phyloP scores from a whole-genome alignment of 441 rosid genomes.

The Erysimum cheiri region DNA sequence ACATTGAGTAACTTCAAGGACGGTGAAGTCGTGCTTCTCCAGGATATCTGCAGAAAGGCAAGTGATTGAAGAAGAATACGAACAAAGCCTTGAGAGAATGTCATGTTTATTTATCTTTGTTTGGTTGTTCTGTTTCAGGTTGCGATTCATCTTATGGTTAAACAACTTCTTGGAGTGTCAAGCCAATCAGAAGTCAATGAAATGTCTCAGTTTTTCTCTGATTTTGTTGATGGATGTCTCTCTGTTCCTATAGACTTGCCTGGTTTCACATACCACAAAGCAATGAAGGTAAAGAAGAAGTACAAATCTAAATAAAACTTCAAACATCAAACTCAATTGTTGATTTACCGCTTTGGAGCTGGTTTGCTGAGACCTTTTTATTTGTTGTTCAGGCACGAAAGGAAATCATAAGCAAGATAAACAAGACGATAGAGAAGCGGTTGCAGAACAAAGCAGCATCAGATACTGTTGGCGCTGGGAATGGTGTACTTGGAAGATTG shows the following conservation, averaged over 20 bases:
- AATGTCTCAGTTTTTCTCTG: slow-evolving; percentile 76
- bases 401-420: slow-evolving; percentile 68
- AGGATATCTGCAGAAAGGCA: slow-evolving; percentile 87
- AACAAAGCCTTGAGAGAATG: too few species aligned
- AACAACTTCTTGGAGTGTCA: slow-evolving; percentile 71
- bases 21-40: slow-evolving; percentile 64
- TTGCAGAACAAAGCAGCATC: slow-evolving; percentile 35
- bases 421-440: slow-evolving; percentile 51
- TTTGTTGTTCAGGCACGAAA: slow-evolving; percentile 59
- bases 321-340: neutral
- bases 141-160: slow-evolving; percentile 83
- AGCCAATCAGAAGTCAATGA: slow-evolving; percentile 67
- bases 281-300: slow-evolving; percentile 64
- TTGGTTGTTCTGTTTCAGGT: slow-evolving; percentile 48
- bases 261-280: slow-evolving; percentile 68
- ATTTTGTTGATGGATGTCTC: slow-evolving; percentile 88
- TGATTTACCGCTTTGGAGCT: neutral
- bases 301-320: neutral
- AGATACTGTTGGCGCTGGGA: slow-evolving; percentile 42
- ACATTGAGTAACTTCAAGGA: slow-evolving; percentile 49
- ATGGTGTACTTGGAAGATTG: slow-evolving; percentile 70
- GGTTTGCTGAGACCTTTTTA: neutral
- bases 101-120: slow-evolving; percentile 11
- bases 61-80: slow-evolving; percentile 26
- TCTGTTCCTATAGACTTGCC: slow-evolving; percentile 85